Base-by-base conservation (phyloP, 75 land plant genomes). In the Sequoiadendron giganteum region DNA sequence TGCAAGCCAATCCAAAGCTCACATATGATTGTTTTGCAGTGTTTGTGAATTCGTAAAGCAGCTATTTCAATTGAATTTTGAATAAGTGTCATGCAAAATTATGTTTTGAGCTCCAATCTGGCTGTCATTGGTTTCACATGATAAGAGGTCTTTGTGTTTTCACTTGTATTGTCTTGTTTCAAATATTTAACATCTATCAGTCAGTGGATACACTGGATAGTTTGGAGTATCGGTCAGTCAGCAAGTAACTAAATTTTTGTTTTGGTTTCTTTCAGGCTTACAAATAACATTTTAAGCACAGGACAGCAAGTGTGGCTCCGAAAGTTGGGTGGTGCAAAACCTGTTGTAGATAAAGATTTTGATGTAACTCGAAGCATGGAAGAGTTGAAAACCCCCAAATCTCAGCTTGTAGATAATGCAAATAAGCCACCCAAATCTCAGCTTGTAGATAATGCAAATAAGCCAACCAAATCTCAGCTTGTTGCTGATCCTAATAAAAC, bases 251-350 rank as follows among this genome's bases (percentile, higher is more conserved):
- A 28, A 43, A 58, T 10, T 85, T 34, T 52, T 36, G 39, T 19
- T 36, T 38, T 52, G 14, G n/a, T 85, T 14, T 58, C 49, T n/a
- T 90, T 36, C 72, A 98, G 99, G 99, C 90, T 98, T n/a, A 97
- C 99, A 83, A 98, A 97, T 91, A 98, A 98, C 87, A 89, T 97
- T 52, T 81, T 98, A 85, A 97, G 99, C 89, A 97, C 99, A 48
- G 96, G 91, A 39, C 99, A 97, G 84, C 99, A 98, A 90, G 93
- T 97, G 79, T 98, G 94, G 93, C 89, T 98, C 76, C 94, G 93
- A 77, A 96, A 95, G 87, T 61, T 92, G 28, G 96, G 97, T 58
- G 97, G 97, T 88, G 99, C 97, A 32, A 92, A 95, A 86, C 90
- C 91, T 86, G 90, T 90, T 3, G 90, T 88, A 13, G 85, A 30